phyloP scores from a whole-genome alignment of 2,329 filamentous ascomycete species.

The Knufia fluminis region DNA sequence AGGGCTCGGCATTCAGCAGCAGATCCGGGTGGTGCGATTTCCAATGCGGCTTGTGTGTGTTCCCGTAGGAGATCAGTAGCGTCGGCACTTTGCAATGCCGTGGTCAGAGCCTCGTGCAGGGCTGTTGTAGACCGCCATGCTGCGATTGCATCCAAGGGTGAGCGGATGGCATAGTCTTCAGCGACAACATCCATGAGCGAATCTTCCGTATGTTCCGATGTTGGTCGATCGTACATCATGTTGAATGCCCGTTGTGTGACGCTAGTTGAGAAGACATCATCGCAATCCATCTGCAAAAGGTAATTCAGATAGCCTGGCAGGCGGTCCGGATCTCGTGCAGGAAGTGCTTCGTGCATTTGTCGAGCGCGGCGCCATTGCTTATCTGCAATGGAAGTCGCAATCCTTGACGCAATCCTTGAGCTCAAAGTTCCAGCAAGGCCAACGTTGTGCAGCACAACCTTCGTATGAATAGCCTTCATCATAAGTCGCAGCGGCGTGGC shows the following conservation, averaged over 20 bases:
- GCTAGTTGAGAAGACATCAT: constrained; percentile 66
- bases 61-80: constrained; percentile 37
- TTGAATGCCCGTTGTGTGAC: constrained; percentile 83
- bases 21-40: constrained; percentile 68
- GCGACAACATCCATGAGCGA: constrained; percentile 74
- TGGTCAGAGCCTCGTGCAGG: constrained; percentile 59
- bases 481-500: constrained; percentile 75
- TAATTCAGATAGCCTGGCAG: constrained; percentile 68
- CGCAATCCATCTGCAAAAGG: constrained; percentile 69
- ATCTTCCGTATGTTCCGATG: constrained; percentile 54
- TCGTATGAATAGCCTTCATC: constrained; percentile 84
- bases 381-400: constrained; percentile 65
- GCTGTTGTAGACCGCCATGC: constrained; percentile 79
- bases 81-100: constrained; percentile 45
- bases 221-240: constrained; percentile 75
- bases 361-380: constrained; percentile 75
- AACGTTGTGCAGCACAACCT: constrained; percentile 75
- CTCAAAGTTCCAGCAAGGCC: constrained; percentile 56
- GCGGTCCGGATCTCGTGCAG: constrained; percentile 50
- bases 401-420: constrained; percentile 55
- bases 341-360: constrained; percentile 46
- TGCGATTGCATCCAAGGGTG: constrained; percentile 79
- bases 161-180: constrained; percentile 74
- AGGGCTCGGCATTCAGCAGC: constrained; percentile 53
- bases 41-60: constrained; percentile 59